phyloP scores from a whole-genome alignment of 2,329 filamentous ascomycete species.

The Cercospora zeae-maydis region DNA sequence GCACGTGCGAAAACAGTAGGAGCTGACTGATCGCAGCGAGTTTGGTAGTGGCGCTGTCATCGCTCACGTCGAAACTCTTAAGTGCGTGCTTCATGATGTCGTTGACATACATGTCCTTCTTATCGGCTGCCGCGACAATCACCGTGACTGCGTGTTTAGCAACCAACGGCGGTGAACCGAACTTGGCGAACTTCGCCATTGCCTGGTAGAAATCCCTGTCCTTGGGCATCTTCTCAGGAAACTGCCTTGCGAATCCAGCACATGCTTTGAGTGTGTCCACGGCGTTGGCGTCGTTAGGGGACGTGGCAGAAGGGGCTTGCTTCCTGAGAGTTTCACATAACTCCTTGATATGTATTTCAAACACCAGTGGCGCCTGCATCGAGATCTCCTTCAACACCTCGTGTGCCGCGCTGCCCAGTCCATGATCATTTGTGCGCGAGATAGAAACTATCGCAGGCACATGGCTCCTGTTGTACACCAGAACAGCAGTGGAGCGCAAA shows the following conservation, averaged over 20 bases:
- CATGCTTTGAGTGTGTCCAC: constrained; percentile 92
- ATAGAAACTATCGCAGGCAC: constrained; percentile 85
- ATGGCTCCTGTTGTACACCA: constrained; percentile 93
- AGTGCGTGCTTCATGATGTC: constrained; percentile 75
- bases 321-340: constrained; percentile 82
- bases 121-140: constrained; percentile 70
- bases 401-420: constrained; percentile 74
- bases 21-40: constrained; percentile 70
- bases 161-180: constrained; percentile 74
- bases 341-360: constrained; percentile 88
- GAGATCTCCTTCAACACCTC: constrained; percentile 92
- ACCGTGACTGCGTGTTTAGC: constrained; percentile 94
- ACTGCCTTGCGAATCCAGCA: constrained; percentile 82
- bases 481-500: constrained; percentile 74
- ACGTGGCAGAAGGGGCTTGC: constrained; percentile 68
- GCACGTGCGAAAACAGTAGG: constrained; percentile 68
- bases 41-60: constrained; percentile 69
- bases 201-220: constrained; percentile 78
- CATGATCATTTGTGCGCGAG: constrained; percentile 77
- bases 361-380: constrained; percentile 78
- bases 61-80: constrained; percentile 69
- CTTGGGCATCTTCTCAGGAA: constrained; percentile 75
- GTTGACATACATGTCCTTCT: constrained; percentile 79
- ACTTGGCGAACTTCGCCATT: constrained; percentile 76
- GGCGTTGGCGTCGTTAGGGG: constrained; percentile 66